Percentiles rank a stretch among this genome's conserved stretches.
These are phyloP conservation scores for Sphagnum fallax DNA, from an alignment of 228 moss, liverwort and hornwort genomes.

Conservation along the genomic window DNA sequence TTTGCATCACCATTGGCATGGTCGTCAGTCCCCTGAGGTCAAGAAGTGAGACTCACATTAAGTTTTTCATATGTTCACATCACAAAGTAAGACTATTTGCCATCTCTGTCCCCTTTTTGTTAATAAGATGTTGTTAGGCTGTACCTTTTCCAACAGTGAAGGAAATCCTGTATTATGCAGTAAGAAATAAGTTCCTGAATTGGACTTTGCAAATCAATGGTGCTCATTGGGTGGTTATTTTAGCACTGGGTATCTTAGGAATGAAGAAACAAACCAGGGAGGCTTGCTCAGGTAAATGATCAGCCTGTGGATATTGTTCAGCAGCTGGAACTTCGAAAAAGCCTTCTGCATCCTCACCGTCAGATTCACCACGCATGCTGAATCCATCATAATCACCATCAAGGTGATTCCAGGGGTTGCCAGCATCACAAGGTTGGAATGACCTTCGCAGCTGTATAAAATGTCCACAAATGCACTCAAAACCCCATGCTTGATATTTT, in stretches of 20 bases:
- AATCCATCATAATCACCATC: background rate
- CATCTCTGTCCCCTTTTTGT: no score
- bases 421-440: conserved; percentile 9
- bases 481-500: background rate
- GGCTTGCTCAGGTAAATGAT: background rate
- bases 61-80: background rate
- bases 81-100: no score
- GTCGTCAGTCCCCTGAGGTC: background rate
- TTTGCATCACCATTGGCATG: conserved; percentile 1
- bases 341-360: conserved; percentile 15
- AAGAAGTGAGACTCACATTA: background rate
- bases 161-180: no score
- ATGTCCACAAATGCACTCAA: background rate
- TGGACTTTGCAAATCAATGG: no score
- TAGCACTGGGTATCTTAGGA: no score
- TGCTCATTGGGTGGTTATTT: no score
- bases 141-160: no score
- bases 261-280: no score
- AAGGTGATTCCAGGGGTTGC: conserved; percentile 3
- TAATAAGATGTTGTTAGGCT: no score
- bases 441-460: conserved; percentile 20
- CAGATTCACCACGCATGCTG: background rate
- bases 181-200: no score
- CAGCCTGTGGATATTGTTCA: conserved; percentile 5
- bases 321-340: conserved; percentile 9